phyloP scores from a whole-genome alignment of 768 basidiomycete genomes.

The Amyloporia xantha region DNA sequence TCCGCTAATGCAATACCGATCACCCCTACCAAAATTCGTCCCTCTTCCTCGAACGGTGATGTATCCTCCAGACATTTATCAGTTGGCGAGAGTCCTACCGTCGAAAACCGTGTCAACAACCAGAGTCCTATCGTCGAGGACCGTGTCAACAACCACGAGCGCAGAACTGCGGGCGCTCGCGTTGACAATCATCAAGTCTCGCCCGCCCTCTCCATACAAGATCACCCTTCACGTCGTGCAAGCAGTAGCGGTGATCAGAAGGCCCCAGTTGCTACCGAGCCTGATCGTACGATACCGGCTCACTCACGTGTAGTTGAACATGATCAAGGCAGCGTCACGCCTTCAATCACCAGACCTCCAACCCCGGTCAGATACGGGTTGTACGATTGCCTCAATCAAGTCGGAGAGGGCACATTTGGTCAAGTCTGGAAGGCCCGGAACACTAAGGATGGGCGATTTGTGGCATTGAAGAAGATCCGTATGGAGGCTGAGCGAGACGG shows the following conservation, averaged over 20 bases:
- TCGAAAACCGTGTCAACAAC: not conserved
- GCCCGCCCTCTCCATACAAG: not conserved
- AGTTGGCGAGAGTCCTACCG: not conserved
- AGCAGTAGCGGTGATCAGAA: not conserved
- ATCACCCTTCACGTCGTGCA: not conserved
- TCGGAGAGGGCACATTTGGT: conserved; percentile 98
- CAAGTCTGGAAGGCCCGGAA: conserved; percentile 97
- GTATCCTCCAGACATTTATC: not conserved
- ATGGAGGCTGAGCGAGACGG: conserved; percentile 98
- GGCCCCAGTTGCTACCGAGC: not conserved
- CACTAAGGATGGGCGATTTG: conserved; percentile 62
- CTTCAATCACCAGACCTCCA: conserved; percentile 11
- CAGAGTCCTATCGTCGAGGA: not conserved
- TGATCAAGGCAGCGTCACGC: not conserved
- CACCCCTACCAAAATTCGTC: not conserved
- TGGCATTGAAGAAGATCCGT: conserved; percentile 92
- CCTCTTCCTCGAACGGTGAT: not conserved
- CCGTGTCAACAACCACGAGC: not conserved
- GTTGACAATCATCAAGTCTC: not conserved
- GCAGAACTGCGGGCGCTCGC: not conserved
- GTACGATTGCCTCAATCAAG: conserved; percentile 80
- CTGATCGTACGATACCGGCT: not conserved
- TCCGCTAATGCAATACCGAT: not conserved
- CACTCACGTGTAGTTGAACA: too few relatives aligned
- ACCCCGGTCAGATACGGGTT: conserved; percentile 34